Conservation (phyloP, 257 asterid species). For the Verbascum thapsus region DNA sequence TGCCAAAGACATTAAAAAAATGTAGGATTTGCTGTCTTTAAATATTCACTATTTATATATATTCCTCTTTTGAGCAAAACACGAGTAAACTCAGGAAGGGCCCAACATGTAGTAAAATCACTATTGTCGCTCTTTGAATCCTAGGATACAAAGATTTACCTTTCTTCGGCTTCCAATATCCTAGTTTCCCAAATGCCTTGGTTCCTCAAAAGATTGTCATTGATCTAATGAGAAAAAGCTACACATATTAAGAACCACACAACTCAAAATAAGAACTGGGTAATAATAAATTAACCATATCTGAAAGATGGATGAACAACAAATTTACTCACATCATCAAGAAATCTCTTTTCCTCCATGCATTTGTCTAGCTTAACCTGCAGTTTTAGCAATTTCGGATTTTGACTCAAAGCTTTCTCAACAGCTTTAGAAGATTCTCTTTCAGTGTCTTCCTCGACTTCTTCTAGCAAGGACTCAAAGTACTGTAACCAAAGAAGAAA, state of each 20-base stretch:
- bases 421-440: slow-evolving; percentile 63
- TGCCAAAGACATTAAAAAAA: too few species aligned
- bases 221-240: slow-evolving; percentile 55
- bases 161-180: slow-evolving; percentile 57
- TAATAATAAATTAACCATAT: slow-evolving; percentile 5
- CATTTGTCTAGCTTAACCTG: slow-evolving; percentile 65
- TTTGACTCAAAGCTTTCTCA: slow-evolving; percentile 71
- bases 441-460: slow-evolving; percentile 72
- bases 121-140: neutral
- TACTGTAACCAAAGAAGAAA: slow-evolving; percentile 59
- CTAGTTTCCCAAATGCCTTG: slow-evolving; percentile 77
- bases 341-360: slow-evolving; percentile 70
- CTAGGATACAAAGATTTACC: slow-evolving; percentile 46
- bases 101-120: slow-evolving; percentile 8
- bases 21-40: neutral
- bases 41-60: slow-evolving; percentile 7
- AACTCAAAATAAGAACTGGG: slow-evolving; percentile 4
- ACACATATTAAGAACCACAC: slow-evolving; percentile 11
- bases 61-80: neutral
- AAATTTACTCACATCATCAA: slow-evolving; percentile 67
- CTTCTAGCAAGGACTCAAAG: slow-evolving; percentile 76
- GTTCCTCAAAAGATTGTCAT: slow-evolving; percentile 83
- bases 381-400: slow-evolving; percentile 72
- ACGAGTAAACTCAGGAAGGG: slow-evolving; percentile 8
- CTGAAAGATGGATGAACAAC: neutral